Base-by-base conservation (phyloP, 2,329 filamentous ascomycete genomes). In the Pseudocercospora crystallina region DNA sequence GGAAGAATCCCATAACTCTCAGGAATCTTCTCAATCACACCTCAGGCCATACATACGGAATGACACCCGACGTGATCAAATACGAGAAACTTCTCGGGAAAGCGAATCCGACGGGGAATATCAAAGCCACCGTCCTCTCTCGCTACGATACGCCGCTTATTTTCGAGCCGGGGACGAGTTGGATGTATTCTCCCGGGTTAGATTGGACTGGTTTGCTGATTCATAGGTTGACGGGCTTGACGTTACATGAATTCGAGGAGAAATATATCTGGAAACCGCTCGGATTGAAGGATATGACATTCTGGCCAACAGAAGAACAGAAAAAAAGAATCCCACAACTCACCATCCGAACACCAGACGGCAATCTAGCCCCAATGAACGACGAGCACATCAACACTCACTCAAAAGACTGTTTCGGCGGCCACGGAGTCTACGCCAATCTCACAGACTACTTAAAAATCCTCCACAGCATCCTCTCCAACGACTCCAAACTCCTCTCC, bases 171-270 rank as follows among this genome's bases (percentile, higher is more conserved):
- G 80, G 79, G 0, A 62, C 66, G 0, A 64, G 69, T 2, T 83
- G 79, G 79, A 68, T 70, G 54, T 82, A 82, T 53, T 73, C 77
- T 0, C 57, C 71, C 1, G 58, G 59, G 2, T 61, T 77, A 1
- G 80, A 83, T 65, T 82, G 78, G 79, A 76, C 73, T 0, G 79
- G 80, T 2, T 69, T 72, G 0, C 65, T 81, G 1, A 69, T 82
- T 1, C 79, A 81, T 57, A 66, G 71, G 0, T 59, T 77, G 0
- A 77, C 76, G 0, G 72, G 72, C 0, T 45, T 59, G 8, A 71
- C 69, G 0, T 63, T 82, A 2, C 68, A 74, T 2, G 69, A 74
- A 2, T 72, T 70, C 41, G 70, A 81, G 57, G 65, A 73, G 9
- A 56, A 72, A 45, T 67, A 74, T 40, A 73, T 81, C 13, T 77